Base-by-base conservation (phyloP, 352 stramenopile genomes). In the Thraustochytrium sp. region DNA sequence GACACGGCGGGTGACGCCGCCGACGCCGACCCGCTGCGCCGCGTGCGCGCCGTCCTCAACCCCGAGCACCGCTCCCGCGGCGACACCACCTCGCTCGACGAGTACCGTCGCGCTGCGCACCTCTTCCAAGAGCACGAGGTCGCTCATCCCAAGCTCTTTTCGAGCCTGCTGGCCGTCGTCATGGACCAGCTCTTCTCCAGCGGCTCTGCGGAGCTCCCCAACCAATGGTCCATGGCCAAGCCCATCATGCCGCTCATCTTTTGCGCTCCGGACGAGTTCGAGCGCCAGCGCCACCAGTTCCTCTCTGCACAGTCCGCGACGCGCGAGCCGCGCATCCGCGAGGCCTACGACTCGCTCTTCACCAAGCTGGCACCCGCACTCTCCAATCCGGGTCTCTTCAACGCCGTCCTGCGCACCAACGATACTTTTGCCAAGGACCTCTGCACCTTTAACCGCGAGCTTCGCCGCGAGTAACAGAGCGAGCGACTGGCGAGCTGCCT, bases 161-260 rank as follows among this genome's bases (percentile, higher is more conserved):
- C 44, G 21, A 63, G 44, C 11, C 44, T 80, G 31, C 49, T 80
- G 34, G 68, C 44, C 26, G 34, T 65, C 13, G 34, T 80, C 18
- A 80, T 80, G 68, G 34, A 80, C 40, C 31, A 46, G 36, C 42
- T 80, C 23, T 80, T 80, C 68, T 80, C 68, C 29, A 55, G 31
- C n/a, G 34, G 2, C 26, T 55, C 48, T 18, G 1, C 31, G 18
- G 68, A 80, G 44, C 3, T 16, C 51, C 68, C 68, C 21, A 80
- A 80, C 49, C 68, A 80, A 31, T 80, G 68, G 68, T 37, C 44
- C 37, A 65, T 65, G 34, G 68, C 68, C 34, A 80, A 80, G 34
- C 46, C 68, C 9, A 72, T 80, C 68, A 80, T 80, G 68, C 68
- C 68, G 26, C 68, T 80, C n/a, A 72, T 80, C 53, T 80, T 80